Conservation (phyloP, 73 alveolate species). For the Paramecium caudatum region DNA sequence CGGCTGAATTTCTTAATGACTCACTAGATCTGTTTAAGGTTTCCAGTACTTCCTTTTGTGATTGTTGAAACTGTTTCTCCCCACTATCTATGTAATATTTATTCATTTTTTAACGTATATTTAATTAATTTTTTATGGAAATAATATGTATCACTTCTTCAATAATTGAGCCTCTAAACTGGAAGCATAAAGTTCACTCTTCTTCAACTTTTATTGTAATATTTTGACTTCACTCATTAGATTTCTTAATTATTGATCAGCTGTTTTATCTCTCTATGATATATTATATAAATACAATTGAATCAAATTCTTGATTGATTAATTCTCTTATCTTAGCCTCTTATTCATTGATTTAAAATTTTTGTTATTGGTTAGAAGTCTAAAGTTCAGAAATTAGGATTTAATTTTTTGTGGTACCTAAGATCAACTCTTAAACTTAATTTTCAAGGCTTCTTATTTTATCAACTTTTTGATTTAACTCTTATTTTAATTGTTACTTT, state of each 20-base stretch:
- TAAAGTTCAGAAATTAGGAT: not conserved
- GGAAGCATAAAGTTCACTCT: not conserved
- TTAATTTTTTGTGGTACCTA: not conserved
- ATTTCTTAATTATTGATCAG: not conserved
- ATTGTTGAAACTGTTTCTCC: constrained; percentile 9
- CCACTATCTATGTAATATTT: constrained; percentile 54
- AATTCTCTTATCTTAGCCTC: constrained; percentile 5
- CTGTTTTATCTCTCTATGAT: constrained; percentile 13
- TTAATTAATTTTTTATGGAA: not conserved
- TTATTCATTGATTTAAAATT: not conserved
- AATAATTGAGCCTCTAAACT: constrained; percentile 3
- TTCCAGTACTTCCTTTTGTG: not conserved
- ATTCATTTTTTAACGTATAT: constrained; percentile 55
- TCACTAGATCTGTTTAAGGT: constrained; percentile 19
- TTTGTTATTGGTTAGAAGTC: not conserved
- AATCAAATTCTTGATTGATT: not conserved
- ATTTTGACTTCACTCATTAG: not conserved
- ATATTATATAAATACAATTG: not conserved
- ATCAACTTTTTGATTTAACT: not conserved
- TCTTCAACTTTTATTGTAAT: not conserved
- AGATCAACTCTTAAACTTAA: not conserved
- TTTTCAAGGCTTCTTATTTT: not conserved
- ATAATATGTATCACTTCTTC: not conserved
- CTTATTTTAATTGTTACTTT: not conserved
- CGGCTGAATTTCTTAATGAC: constrained; percentile 20